These are phyloP conservation scores for Blumeria graminis DNA, from an alignment of 2,329 filamentous ascomycete genomes.

Conservation along the genomic window DNA sequence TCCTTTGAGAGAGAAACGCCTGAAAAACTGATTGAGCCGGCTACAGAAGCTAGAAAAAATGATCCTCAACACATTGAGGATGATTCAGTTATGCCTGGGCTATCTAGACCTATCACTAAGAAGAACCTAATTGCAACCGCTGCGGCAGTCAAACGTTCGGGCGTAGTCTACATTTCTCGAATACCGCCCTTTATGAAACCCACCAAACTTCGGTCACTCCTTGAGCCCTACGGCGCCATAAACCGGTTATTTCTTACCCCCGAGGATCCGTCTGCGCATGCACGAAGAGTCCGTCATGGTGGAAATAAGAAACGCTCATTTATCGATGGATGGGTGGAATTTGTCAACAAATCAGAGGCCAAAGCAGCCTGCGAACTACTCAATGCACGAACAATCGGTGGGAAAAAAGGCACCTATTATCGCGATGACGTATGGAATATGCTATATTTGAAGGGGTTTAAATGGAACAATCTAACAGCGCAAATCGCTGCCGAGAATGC, in stretches of 20 bases:
- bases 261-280: conserved; percentile 42
- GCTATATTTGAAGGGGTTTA: conserved; percentile 61
- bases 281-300: conserved; percentile 41
- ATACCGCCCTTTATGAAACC: conserved; percentile 81
- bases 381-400: conserved; percentile 56
- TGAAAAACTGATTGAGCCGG: conserved; percentile 8
- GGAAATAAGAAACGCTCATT: conserved; percentile 69
- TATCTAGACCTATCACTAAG: conserved; percentile 32
- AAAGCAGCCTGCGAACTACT: conserved; percentile 53
- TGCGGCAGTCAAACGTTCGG: conserved; percentile 44
- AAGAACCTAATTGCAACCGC: conserved; percentile 44
- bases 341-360: conserved; percentile 49
- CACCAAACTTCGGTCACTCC: conserved; percentile 46
- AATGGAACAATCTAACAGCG: conserved; percentile 52
- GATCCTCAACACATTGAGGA: conserved; percentile 6
- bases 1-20: conserved; percentile 5
- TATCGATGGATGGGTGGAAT: conserved; percentile 74
- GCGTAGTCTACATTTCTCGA: conserved; percentile 62
- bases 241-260: conserved; percentile 60
- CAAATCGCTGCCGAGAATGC: conserved; percentile 66
- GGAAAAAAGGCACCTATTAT: conserved; percentile 65
- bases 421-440: conserved; percentile 74
- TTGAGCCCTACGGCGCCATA: conserved; percentile 50
- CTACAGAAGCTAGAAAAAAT: conserved; percentile 1
- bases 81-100: conserved; percentile 21